Evolutionary conservation across 768 basidiomycete species (phyloP).

Genomic region (Mycena rebaudengoi): DNA sequence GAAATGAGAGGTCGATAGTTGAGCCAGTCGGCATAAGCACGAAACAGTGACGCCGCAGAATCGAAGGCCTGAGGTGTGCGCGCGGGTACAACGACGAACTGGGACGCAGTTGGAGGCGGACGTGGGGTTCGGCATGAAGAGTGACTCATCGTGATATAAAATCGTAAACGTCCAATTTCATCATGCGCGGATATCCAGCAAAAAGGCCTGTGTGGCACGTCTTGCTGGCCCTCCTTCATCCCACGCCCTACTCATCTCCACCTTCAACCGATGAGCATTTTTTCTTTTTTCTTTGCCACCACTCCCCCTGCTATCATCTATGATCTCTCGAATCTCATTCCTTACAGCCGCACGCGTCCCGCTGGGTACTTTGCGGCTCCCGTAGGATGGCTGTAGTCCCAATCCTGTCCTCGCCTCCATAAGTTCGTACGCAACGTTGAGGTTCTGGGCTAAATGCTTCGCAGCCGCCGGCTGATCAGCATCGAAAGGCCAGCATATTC

Average conservation of each 20-base stretch:
- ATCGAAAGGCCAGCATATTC: constrained; percentile 11
- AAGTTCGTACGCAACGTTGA: constrained; percentile 7
- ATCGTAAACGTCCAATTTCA: no score
- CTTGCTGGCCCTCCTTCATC: neutral
- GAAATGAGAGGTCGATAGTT: no score
- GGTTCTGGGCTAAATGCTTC: constrained; percentile 2
- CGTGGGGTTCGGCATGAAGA: no score
- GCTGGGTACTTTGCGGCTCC: neutral
- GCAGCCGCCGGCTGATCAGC: constrained; percentile 9
- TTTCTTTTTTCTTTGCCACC: neutral
- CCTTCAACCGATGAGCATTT: neutral
- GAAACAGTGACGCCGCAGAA: no score
- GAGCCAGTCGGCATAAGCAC: no score
- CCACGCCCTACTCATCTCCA: neutral
- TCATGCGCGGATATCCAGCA: no score
- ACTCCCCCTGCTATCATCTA: neutral
- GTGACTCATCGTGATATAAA: no score
- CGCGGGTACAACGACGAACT: no score
- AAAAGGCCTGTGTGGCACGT: neutral
- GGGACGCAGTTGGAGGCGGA: no score
- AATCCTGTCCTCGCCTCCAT: neutral
- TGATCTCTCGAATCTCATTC: neutral
- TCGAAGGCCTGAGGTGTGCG: no score
- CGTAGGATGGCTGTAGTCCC: neutral
- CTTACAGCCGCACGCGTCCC: constrained; percentile 2